Evolutionary conservation across 164 flowering plant genomes (phyloP), one percentile per base, ranked within the genome.

Genomic region (Tetracentron sinense): DNA sequence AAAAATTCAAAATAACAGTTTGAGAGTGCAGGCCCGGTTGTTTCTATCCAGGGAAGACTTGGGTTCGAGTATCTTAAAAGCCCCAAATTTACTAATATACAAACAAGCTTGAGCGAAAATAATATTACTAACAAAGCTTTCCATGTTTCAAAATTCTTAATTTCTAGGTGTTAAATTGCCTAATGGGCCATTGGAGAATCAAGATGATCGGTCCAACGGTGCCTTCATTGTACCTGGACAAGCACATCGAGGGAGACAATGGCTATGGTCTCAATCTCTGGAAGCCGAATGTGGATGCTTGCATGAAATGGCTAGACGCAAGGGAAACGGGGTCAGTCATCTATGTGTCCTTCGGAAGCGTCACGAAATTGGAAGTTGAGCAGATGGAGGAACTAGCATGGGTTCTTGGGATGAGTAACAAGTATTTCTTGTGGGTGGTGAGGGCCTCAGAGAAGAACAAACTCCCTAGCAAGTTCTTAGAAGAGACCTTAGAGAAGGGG

Each of bases 281-380:
- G 31, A 61, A 71, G 28, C 72, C 80, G 2, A 47, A 69, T 1
- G 4, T 0, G 0, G 57, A 46, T 0, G 30, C 27, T 16, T 77
- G 81, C 68, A 51, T 69, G 49, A 53, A 62, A 1, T 80, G 84
- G 86, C 68, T 82, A 1, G 53, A 72, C 30, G 12, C 53, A 0
- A 79, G 62, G 68, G 65, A 29, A 42, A 16, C 42, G 0, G 54
- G 56, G 8, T 83, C 83, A 0, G 84, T 80, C 0, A 70, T 78
- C 14, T 82, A 82, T 21, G 65, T 73, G 0, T 77, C 86, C 0
- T 77, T 76, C 53, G 82, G 88, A 42, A 75, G 76, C 72, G 3
- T 69, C 62, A 81, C 76, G 0, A 28, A 20, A 10, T 20, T 77
- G 29, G 55, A 42, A 3, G 56, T 47, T 7, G 65, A 75, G 53